These are phyloP conservation scores for Pisolithus sp. DNA, from an alignment of 768 basidiomycete species.

Conservation along the genomic window DNA sequence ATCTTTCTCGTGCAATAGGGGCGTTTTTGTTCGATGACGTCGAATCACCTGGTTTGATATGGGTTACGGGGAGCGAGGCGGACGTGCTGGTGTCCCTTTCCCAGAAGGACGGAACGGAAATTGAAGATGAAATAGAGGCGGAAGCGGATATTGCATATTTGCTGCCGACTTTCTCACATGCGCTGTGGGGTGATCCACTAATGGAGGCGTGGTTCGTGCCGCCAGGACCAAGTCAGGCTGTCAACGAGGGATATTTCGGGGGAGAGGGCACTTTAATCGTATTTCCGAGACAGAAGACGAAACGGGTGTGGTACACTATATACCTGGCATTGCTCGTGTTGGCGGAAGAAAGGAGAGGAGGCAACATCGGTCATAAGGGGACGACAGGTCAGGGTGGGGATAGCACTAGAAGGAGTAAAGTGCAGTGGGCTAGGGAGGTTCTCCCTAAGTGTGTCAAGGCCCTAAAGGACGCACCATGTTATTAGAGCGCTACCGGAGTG, in stretches of 20 bases:
- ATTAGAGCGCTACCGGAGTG: slow-evolving; percentile 10
- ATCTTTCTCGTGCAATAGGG: slow-evolving; percentile 64
- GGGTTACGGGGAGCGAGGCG: slow-evolving; percentile 54
- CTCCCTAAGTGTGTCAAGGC: slow-evolving; percentile 35
- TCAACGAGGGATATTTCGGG: slow-evolving; percentile 54
- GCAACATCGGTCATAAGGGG: slow-evolving; percentile 9
- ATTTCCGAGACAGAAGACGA: slow-evolving; percentile 66
- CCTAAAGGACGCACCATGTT: slow-evolving; percentile 38
- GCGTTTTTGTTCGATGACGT: slow-evolving; percentile 74
- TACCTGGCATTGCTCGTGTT: slow-evolving; percentile 53
- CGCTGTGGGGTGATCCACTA: slow-evolving; percentile 73
- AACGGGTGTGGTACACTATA: slow-evolving; percentile 70
- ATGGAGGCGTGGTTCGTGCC: slow-evolving; percentile 60
- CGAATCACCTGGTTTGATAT: slow-evolving; percentile 61
- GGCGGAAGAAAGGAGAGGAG: slow-evolving; percentile 32
- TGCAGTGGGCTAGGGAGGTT: slow-evolving; percentile 35
- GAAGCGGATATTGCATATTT: slow-evolving; percentile 28
- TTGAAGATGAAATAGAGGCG: slow-evolving; percentile 6
- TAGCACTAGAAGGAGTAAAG: slow-evolving; percentile 12
- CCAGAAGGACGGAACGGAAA: slow-evolving; percentile 2
- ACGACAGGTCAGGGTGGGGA: slow-evolving; percentile 9
- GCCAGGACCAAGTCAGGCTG: slow-evolving; percentile 39
- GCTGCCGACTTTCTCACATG: slow-evolving; percentile 41
- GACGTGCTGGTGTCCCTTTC: slow-evolving; percentile 48
- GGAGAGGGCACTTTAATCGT: slow-evolving; percentile 42